These are phyloP conservation scores for Acanthamoeba castellanii DNA, from an alignment of 208 protist species.

Conservation along the genomic window DNA sequence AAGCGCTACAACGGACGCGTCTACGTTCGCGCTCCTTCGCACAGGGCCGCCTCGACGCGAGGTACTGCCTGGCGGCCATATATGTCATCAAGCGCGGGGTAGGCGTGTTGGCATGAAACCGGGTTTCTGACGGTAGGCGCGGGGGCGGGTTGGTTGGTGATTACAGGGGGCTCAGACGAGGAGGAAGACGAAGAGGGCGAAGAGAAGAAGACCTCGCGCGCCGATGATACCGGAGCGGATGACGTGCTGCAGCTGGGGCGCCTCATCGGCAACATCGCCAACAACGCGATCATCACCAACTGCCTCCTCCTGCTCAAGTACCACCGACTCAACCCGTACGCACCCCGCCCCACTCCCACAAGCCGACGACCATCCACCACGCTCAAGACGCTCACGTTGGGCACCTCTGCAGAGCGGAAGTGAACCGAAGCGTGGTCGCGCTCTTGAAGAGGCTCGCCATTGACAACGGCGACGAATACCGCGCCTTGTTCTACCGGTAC, in stretches of 20 bases:
- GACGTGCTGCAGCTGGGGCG: background rate
- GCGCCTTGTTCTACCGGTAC: conserved; percentile 60
- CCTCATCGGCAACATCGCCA: conserved; percentile 7
- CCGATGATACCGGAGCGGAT: conserved; percentile 14
- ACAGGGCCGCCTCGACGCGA: background rate
- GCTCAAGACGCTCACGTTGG: background rate
- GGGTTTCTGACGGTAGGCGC: background rate
- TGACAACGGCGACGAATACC: conserved; percentile 47
- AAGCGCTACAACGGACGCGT: conserved; percentile 52
- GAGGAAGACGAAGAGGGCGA: background rate
- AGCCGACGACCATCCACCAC: background rate
- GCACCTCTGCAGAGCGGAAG: background rate
- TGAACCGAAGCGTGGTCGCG: conserved; percentile 38
- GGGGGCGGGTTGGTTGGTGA: no score
- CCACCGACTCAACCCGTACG: conserved; percentile 3
- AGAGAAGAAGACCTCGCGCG: background rate
- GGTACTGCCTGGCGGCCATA: no score
- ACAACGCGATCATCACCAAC: conserved; percentile 9
- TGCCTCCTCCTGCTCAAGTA: conserved; percentile 46
- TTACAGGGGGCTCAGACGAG: conserved; percentile 42
- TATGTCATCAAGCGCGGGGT: background rate
- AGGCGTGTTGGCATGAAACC: no score
- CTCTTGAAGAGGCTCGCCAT: conserved; percentile 39
- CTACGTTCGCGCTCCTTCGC: conserved; percentile 2
- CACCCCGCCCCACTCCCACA: background rate